These are phyloP conservation scores for Suillus brevipes DNA, from an alignment of 768 basidiomycete genomes.

Conservation along the genomic window DNA sequence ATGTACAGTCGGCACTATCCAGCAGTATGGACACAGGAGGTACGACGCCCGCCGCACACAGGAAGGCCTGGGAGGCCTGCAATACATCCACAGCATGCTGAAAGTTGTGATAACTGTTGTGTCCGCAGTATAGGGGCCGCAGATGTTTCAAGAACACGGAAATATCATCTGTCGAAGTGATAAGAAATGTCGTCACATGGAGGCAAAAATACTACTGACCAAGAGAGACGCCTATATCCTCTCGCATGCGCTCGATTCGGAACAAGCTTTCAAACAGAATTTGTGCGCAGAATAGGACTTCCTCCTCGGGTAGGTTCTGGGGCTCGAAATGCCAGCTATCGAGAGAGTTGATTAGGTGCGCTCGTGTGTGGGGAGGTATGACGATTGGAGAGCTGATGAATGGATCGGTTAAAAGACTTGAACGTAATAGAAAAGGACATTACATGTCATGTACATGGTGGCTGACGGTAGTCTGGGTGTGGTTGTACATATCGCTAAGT, in stretches of 20 bases:
- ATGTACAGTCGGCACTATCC: constrained; percentile 36
- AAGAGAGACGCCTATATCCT: constrained; percentile 56
- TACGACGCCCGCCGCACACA: constrained; percentile 75
- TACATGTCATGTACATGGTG: constrained; percentile 39
- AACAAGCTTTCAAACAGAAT: constrained; percentile 87
- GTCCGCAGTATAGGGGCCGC: constrained; percentile 85
- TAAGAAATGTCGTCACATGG: constrained; percentile 19
- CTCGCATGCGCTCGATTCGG: constrained; percentile 72
- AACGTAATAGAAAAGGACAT: constrained; percentile 2
- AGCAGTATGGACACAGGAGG: constrained; percentile 74
- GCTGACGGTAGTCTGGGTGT: constrained; percentile 73
- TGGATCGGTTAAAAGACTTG: constrained; percentile 15
- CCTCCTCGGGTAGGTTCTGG: constrained; percentile 76
- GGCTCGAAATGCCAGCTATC: constrained; percentile 92
- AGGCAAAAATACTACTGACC: constrained; percentile 43
- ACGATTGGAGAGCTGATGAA: constrained; percentile 47
- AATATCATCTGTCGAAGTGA: constrained; percentile 58
- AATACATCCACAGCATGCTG: constrained; percentile 96
- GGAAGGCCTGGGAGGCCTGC: constrained; percentile 87
- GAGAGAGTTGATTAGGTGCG: constrained; percentile 63
- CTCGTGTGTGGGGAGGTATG: constrained; percentile 50
- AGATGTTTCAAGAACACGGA: constrained; percentile 81
- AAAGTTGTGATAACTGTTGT: constrained; percentile 97
- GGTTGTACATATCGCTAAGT: constrained; percentile 80
- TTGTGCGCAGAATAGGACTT: constrained; percentile 77